Percentiles rank a stretch among this genome's conserved stretches.
Conservation (phyloP, 495 filamentous ascomycete species). For the Podospora appendiculata region DNA sequence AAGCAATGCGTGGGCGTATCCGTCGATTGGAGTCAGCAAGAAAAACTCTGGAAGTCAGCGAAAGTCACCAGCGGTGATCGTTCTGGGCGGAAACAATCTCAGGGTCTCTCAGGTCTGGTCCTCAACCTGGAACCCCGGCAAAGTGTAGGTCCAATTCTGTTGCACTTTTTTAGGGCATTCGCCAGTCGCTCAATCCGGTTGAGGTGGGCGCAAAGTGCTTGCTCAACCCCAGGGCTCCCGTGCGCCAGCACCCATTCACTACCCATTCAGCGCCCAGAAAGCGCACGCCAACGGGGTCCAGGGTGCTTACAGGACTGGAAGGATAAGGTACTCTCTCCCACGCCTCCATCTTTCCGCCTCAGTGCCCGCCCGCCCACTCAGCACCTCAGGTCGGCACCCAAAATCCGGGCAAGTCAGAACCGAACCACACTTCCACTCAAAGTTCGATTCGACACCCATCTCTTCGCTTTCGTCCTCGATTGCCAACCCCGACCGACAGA, state of each 20-base stretch:
- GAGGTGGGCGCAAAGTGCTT: background rate
- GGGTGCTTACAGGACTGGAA: no score
- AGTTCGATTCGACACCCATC: background rate
- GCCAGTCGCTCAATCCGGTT: conserved; percentile 1
- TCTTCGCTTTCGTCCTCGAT: background rate
- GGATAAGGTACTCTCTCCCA: background rate
- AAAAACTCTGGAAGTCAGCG: background rate
- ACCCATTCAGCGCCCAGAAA: no score
- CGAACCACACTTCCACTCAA: background rate
- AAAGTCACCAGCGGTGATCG: conserved; percentile 1
- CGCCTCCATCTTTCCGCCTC: background rate
- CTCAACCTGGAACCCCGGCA: no score
- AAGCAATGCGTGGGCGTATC: background rate
- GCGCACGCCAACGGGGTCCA: no score
- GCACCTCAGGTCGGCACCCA: background rate
- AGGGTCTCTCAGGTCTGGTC: no score
- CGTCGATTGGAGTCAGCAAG: conserved; percentile 4
- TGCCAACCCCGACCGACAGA: background rate
- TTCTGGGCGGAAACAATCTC: conserved; percentile 2
- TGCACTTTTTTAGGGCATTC: background rate
- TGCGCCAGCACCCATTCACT: no score
- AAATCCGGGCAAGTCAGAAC: background rate
- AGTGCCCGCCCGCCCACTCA: background rate
- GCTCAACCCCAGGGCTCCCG: background rate
- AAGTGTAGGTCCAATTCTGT: no score